These are phyloP conservation scores for Pseudopithomyces maydicus DNA, from an alignment of 2,329 filamentous ascomycete genomes.

Conservation along the genomic window DNA sequence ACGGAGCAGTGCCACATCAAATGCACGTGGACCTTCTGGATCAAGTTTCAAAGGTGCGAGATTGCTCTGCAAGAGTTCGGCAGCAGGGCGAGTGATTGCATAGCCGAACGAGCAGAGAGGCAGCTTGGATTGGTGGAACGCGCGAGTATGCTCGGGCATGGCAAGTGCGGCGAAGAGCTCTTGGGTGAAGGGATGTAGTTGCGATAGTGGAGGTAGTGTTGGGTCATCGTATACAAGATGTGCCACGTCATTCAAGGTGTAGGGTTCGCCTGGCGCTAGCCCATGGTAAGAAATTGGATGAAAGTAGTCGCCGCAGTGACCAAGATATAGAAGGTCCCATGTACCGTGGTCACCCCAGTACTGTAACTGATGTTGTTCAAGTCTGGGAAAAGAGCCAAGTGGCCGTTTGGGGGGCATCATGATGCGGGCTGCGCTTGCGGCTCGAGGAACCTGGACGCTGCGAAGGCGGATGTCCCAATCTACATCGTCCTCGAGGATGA, in stretches of 20 bases:
- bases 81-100: constrained; percentile 48
- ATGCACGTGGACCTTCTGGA: constrained; percentile 41
- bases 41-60: constrained; percentile 42
- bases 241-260: constrained; percentile 38
- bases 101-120: constrained; percentile 55
- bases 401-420: constrained; percentile 38
- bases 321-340: constrained; percentile 53
- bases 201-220: constrained; percentile 40
- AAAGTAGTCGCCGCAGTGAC: constrained; percentile 52
- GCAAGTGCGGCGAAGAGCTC: constrained; percentile 42
- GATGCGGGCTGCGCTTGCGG: constrained; percentile 47
- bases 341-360: constrained; percentile 48
- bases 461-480: constrained; percentile 53
- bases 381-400: constrained; percentile 23
- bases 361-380: constrained; percentile 30
- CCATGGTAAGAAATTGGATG: constrained; percentile 39
- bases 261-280: constrained; percentile 26
- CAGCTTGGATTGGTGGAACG: constrained; percentile 49
- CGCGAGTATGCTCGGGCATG: constrained; percentile 43
- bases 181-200: constrained; percentile 49
- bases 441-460: constrained; percentile 48
- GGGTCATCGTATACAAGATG: constrained; percentile 44
- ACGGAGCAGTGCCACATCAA: constrained; percentile 50
- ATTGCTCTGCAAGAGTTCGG: constrained; percentile 45
- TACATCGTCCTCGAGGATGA: constrained; percentile 54